Conservation (phyloP, 805 yeast genomes). For the Kodamaea kaohsiungensis region DNA sequence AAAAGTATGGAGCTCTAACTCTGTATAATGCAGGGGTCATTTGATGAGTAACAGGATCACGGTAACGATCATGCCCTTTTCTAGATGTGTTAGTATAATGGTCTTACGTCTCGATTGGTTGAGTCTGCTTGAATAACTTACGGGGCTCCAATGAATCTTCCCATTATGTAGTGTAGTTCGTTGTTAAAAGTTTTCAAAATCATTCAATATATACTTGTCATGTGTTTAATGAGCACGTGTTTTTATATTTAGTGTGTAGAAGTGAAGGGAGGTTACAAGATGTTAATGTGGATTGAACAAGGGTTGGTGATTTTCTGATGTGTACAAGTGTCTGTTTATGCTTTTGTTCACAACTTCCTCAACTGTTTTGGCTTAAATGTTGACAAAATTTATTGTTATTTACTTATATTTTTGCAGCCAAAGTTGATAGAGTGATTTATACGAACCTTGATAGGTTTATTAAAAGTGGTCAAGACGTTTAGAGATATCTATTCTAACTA, state of each 20-base stretch:
- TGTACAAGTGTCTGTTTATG: too few relatives aligned
- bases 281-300: not conserved
- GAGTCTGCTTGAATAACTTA: slow-evolving; percentile 9
- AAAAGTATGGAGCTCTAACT: slow-evolving; percentile 85
- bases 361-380: too few relatives aligned
- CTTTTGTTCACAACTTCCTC: too few relatives aligned
- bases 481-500: too few relatives aligned
- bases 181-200: not conserved
- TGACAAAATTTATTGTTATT: too few relatives aligned
- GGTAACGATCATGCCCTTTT: slow-evolving; percentile 45
- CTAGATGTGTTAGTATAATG: slow-evolving; percentile 21
- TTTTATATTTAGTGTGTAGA: not conserved
- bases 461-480: too few relatives aligned
- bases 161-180: slow-evolving; percentile 11
- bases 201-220: not conserved
- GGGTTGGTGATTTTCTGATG: too few relatives aligned
- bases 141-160: slow-evolving; percentile 19
- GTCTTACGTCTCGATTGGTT: not conserved
- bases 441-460: too few relatives aligned
- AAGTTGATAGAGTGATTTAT: too few relatives aligned
- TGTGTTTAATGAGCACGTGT: not conserved
- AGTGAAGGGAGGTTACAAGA: too few relatives aligned
- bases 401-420: not conserved
- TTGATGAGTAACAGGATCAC: slow-evolving; percentile 69
- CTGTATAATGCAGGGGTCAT: slow-evolving; percentile 94